Evolutionary conservation across 164 flowering plant species (phyloP).

Genomic region (Stephania yunnanensis): DNA sequence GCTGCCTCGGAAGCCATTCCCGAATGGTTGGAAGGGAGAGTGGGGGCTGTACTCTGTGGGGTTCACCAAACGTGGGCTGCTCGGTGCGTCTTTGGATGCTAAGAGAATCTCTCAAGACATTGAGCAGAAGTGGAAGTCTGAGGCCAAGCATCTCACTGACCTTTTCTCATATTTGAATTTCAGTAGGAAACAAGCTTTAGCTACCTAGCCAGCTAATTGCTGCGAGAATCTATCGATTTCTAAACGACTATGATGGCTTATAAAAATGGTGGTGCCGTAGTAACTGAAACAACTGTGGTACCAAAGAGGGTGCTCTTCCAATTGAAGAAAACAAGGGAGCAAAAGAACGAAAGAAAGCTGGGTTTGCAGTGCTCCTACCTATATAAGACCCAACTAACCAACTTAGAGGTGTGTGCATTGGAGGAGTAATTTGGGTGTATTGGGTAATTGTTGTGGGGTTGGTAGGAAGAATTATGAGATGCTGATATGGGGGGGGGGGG

Average conservation of each 20-base stretch:
- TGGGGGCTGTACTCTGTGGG: slow-evolving; percentile 62
- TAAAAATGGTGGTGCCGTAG: background rate
- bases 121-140: slow-evolving; percentile 32
- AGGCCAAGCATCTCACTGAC: slow-evolving; percentile 21
- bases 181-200: slow-evolving; percentile 1
- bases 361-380: background rate
- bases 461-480: too few species aligned
- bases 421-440: slow-evolving; percentile 4
- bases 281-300: slow-evolving; percentile 6
- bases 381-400: background rate
- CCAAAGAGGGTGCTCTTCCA: slow-evolving; percentile 9
- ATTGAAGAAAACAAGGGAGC: slow-evolving; percentile 5
- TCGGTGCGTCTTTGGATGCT: slow-evolving; percentile 63
- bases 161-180: slow-evolving; percentile 2
- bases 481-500: background rate
- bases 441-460: background rate
- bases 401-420: background rate
- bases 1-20: slow-evolving; percentile 43
- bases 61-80: slow-evolving; percentile 58
- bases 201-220: background rate
- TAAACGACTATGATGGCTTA: background rate
- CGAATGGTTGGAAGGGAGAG: slow-evolving; percentile 65
- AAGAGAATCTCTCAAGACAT: slow-evolving; percentile 54
- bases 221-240: background rate
- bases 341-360: background rate